Evolutionary conservation across 805 yeast genomes (phyloP).

Genomic region (Monosporozyma servazzii): DNA sequence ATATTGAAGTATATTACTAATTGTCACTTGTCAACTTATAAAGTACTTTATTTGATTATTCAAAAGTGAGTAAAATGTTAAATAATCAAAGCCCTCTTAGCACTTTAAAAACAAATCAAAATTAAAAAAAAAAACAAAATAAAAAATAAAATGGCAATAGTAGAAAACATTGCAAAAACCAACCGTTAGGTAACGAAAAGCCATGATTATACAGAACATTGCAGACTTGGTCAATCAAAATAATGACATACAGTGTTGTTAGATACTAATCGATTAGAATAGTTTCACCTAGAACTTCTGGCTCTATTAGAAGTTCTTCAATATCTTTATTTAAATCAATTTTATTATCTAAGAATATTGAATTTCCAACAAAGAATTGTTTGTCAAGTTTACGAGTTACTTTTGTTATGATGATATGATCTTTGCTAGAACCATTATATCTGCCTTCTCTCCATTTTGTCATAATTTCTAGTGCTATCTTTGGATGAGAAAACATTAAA

Average conservation of each 20-base stretch:
- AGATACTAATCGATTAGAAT: neutral
- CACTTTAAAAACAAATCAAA: neutral
- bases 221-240: too few species aligned
- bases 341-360: neutral
- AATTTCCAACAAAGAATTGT: neutral
- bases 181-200: neutral
- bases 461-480: neutral
- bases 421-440: neutral
- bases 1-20: neutral
- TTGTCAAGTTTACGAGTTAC: neutral
- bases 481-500: neutral
- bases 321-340: neutral
- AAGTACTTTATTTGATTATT: neutral
- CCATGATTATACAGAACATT: too few species aligned
- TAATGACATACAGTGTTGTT: too few species aligned
- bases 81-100: neutral
- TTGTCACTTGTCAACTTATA: neutral
- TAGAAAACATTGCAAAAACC: too few species aligned
- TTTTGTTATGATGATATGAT: neutral
- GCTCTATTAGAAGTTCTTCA: neutral
- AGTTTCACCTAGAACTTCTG: neutral
- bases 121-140: too few species aligned
- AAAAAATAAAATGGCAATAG: neutral
- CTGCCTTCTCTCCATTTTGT: neutral
- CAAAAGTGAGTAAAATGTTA: neutral